Conservation (phyloP, 306 rosid species). For the Rosa multiflora region DNA sequence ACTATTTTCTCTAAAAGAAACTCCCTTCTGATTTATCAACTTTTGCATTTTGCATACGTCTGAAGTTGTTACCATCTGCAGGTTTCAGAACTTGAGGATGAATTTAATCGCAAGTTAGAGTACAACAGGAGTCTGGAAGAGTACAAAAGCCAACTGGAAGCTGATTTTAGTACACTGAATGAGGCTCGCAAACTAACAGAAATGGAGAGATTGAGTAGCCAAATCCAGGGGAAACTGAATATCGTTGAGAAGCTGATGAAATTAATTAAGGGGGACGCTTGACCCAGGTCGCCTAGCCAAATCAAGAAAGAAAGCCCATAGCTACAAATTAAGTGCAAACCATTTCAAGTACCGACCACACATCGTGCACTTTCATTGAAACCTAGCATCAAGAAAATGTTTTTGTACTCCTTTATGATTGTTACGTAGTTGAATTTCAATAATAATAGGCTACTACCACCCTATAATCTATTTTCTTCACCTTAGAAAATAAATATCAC, state of each 20-base stretch:
- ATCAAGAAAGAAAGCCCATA: background rate
- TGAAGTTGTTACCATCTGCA: constrained; percentile 25
- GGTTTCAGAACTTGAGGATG: constrained; percentile 67
- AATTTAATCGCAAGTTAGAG: constrained; percentile 71
- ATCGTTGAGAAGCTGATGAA: background rate
- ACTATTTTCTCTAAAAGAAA: too few relatives aligned
- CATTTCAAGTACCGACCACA: background rate
- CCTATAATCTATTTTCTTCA: too few relatives aligned
- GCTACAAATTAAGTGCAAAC: background rate
- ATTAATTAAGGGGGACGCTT: background rate
- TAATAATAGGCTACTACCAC: too few relatives aligned
- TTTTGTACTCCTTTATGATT: background rate
- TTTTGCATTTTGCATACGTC: background rate
- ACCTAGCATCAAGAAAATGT: background rate
- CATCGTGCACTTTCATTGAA: background rate
- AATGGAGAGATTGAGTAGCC: constrained; percentile 60
- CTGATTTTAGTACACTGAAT: constrained; percentile 50
- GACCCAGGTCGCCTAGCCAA: background rate
- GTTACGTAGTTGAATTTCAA: too few relatives aligned
- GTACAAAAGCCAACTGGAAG: constrained; percentile 68
- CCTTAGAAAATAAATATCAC: too few relatives aligned
- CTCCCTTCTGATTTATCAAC: background rate
- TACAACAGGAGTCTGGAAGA: constrained; percentile 68
- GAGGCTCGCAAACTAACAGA: constrained; percentile 68
- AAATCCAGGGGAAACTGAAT: background rate